These are phyloP conservation scores for Aspergillus ostianus DNA, from an alignment of 495 filamentous ascomycete genomes.

Conservation along the genomic window DNA sequence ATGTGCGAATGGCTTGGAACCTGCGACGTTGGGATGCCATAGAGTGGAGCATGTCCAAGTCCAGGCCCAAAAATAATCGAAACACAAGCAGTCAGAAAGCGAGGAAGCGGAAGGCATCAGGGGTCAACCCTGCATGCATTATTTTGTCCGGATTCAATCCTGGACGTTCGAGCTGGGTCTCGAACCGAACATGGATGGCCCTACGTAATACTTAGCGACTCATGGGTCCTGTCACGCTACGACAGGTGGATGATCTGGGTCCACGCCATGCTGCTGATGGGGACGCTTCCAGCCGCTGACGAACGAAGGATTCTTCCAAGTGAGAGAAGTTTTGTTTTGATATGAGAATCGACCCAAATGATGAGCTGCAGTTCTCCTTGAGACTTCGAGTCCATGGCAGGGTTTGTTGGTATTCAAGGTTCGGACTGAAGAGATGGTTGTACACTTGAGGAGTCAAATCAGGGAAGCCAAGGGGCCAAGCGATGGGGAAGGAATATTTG, in stretches of 20 bases:
- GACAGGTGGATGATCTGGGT: not conserved
- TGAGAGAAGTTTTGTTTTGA: too few relatives aligned
- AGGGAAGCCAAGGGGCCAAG: not conserved
- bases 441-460: not conserved
- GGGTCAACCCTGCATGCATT: not conserved
- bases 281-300: not conserved
- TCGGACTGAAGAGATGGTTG: not conserved
- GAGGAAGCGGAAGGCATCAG: not conserved
- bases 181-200: not conserved
- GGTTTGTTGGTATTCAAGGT: not conserved
- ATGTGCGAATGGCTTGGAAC: slow-evolving; percentile 14
- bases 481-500: not conserved
- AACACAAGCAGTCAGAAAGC: slow-evolving; percentile 9
- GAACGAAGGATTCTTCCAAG: too few relatives aligned
- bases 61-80: slow-evolving; percentile 8
- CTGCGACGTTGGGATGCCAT: slow-evolving; percentile 7
- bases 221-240: too few relatives aligned
- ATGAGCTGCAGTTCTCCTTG: too few relatives aligned
- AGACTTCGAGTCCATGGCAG: not conserved
- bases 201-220: not conserved
- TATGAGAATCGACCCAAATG: too few relatives aligned
- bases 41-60: slow-evolving; percentile 6
- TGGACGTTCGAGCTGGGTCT: not conserved
- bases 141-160: not conserved
- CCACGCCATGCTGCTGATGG: not conserved